Evolutionary conservation across 176 grass and related monocot species (phyloP).

Genomic region (Pontederia crassipes): DNA sequence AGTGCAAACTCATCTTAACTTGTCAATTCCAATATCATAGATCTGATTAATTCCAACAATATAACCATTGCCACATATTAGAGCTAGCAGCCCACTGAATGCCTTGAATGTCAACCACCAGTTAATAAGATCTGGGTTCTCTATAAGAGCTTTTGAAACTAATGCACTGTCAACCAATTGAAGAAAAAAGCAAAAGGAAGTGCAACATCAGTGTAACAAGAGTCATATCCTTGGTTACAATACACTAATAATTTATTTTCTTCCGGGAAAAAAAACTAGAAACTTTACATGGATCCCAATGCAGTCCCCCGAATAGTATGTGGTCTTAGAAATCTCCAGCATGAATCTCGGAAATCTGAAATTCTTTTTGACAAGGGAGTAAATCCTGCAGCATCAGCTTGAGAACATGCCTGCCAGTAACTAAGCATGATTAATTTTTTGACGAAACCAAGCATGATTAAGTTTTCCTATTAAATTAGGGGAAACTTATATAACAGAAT

Average conservation of each 20-base stretch:
- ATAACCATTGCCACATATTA: slow-evolving; percentile 87
- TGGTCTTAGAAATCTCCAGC: slow-evolving; percentile 92
- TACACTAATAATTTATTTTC: not conserved
- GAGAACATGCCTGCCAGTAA: slow-evolving; percentile 38
- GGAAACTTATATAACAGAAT: too few relatives aligned
- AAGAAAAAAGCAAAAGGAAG: slow-evolving; percentile 1
- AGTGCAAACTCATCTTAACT: slow-evolving; percentile 22
- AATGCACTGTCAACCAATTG: slow-evolving; percentile 49
- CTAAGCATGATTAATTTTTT: not conserved
- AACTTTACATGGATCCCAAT: slow-evolving; percentile 71
- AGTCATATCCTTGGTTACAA: slow-evolving; percentile 3
- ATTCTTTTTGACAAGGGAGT: slow-evolving; percentile 38
- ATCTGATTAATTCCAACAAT: slow-evolving; percentile 99
- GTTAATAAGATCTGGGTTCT: slow-evolving; percentile 72
- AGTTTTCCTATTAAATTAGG: too few relatives aligned
- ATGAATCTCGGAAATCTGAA: slow-evolving; percentile 57
- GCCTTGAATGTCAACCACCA: slow-evolving; percentile 82
- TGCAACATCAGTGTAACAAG: slow-evolving; percentile 1
- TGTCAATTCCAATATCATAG: slow-evolving; percentile 93
- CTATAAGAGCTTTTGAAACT: slow-evolving; percentile 84
- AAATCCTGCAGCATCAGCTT: slow-evolving; percentile 42
- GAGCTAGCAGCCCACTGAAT: slow-evolving; percentile 51
- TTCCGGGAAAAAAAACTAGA: slow-evolving; percentile 3
- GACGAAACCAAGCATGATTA: not conserved
- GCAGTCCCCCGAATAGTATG: slow-evolving; percentile 94